Percentiles rank a stretch among this genome's conserved stretches.
These are phyloP conservation scores for Acorus gramineus DNA, from an alignment of 106 monocot species.

Conservation along the genomic window DNA sequence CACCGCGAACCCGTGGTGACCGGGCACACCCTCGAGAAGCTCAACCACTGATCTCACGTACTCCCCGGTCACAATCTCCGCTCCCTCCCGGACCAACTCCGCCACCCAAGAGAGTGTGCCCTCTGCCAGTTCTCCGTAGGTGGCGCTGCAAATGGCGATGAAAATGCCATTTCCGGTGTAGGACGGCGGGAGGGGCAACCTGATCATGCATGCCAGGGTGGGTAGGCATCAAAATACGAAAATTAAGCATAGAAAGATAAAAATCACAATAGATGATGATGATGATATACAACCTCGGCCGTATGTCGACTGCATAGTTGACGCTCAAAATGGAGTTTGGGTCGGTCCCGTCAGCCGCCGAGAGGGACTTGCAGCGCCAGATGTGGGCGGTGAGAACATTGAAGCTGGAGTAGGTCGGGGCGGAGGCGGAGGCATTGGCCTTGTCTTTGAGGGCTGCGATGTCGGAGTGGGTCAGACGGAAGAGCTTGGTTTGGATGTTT, in stretches of 20 bases:
- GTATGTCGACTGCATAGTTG: constrained; percentile 34
- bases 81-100: constrained; percentile 15
- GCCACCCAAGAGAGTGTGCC: constrained; percentile 11
- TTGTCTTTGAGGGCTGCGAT: constrained; percentile 29
- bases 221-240: too few species aligned
- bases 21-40: constrained; percentile 18
- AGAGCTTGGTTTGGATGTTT: constrained; percentile 17
- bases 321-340: constrained; percentile 3
- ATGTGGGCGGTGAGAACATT: constrained; percentile 26
- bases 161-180: constrained; percentile 39
- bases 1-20: constrained; percentile 15
- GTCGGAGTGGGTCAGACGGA: constrained; percentile 15
- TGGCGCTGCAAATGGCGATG: constrained; percentile 10
- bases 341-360: neutral
- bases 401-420: constrained; percentile 12
- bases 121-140: constrained; percentile 9
- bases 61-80: constrained; percentile 22
- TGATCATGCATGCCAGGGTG: neutral
- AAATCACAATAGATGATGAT: too few species aligned
- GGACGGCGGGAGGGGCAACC: constrained; percentile 17
- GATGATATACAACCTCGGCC: neutral
- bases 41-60: constrained; percentile 43
- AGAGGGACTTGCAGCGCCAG: constrained; percentile 37
- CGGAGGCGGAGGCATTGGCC: neutral
- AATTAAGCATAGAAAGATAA: too few species aligned